Evolutionary conservation across 257 asterid species (phyloP).

Genomic region (Salvia miltiorrhiza): DNA sequence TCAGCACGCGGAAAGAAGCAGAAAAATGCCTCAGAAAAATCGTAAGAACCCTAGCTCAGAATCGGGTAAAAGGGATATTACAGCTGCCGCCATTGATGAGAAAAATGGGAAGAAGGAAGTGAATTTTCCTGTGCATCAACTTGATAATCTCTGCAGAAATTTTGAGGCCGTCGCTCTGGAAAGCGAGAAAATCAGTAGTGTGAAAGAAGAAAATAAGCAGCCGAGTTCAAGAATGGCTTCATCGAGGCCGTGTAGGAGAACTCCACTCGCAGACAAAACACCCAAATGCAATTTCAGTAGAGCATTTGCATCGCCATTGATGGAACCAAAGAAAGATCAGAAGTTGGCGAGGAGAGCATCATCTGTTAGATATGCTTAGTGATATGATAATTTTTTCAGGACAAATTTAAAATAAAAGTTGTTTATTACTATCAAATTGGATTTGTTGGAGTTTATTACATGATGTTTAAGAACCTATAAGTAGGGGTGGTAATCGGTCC

Average conservation of each 20-base stretch:
- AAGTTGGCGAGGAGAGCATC: constrained; percentile 23
- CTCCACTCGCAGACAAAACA: constrained; percentile 53
- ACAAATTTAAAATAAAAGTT: background rate
- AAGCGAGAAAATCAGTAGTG: background rate
- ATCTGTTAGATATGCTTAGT: background rate
- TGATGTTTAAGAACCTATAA: too few relatives aligned
- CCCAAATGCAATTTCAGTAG: constrained; percentile 26
- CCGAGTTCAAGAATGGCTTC: background rate
- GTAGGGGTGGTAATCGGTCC: too few relatives aligned
- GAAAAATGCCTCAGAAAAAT: constrained; percentile 31
- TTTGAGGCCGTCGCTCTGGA: constrained; percentile 47
- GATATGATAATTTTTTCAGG: background rate
- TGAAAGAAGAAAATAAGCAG: constrained; percentile 11
- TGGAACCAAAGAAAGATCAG: constrained; percentile 23
- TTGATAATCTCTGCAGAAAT: constrained; percentile 37
- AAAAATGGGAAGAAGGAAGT: constrained; percentile 14
- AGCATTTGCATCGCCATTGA: background rate
- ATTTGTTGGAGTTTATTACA: too few relatives aligned
- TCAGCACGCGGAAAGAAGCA: constrained; percentile 1
- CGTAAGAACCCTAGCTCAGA: constrained; percentile 12
- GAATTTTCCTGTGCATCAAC: constrained; percentile 18
- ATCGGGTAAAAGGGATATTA: background rate
- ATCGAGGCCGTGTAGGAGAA: constrained; percentile 30
- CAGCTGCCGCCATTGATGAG: background rate
- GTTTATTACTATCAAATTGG: background rate